These are phyloP conservation scores for Fistulifera pelliculosa DNA, from an alignment of 108 stramenopile species.

Conservation along the genomic window DNA sequence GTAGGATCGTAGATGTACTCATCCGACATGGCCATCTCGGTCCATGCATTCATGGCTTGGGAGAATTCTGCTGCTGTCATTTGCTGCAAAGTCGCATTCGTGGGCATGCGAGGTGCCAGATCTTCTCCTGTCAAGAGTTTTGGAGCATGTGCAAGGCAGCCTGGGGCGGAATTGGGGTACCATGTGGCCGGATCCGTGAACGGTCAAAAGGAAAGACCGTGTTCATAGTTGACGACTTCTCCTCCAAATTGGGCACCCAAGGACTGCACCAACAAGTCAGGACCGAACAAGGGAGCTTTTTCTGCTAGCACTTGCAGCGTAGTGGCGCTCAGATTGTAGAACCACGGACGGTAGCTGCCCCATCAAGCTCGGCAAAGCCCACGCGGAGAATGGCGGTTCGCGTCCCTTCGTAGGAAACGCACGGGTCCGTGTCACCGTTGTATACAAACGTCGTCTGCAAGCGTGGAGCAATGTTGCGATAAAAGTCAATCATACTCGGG, in stretches of 20 bases:
- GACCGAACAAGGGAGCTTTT: constrained; percentile 56
- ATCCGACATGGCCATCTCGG: constrained; percentile 25
- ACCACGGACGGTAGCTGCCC: constrained; percentile 66
- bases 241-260: constrained; percentile 56
- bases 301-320: constrained; percentile 26
- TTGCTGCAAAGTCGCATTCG: constrained; percentile 26
- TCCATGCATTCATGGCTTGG: constrained; percentile 29
- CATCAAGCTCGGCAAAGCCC: constrained; percentile 37
- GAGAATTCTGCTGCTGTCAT: constrained; percentile 27
- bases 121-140: constrained; percentile 20
- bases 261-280: constrained; percentile 27
- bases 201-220: constrained; percentile 46
- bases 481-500: constrained; percentile 54
- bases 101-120: constrained; percentile 35
- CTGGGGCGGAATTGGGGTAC: constrained; percentile 60
- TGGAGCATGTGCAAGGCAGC: constrained; percentile 38
- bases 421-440: constrained; percentile 72
- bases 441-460: constrained; percentile 38
- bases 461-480: constrained; percentile 38
- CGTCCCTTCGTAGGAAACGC: constrained; percentile 64
- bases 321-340: constrained; percentile 48
- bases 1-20: constrained; percentile 18
- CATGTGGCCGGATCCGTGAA: constrained; percentile 68
- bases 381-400: constrained; percentile 47
- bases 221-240: constrained; percentile 47